phyloP scores from a whole-genome alignment of 176 grass and related monocot genomes.

The barley (Hordeum vulgare) region MorexV3_pseudomolecules_assembly NC_058524.1:529706708-529707207 shows the following conservation, averaged over 20 bases:
- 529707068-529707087: constrained; percentile 73
- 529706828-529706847: constrained; percentile 94
- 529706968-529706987: constrained; percentile 63
- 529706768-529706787: constrained; percentile 58
- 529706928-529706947: constrained; percentile 58
- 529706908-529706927: constrained; percentile 65
- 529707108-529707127: constrained; percentile 91
- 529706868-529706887: constrained; percentile 65
- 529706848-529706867: constrained; percentile 84
- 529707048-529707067: constrained; percentile 56
- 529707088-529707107: constrained; percentile 59
- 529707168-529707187: constrained; percentile 79
- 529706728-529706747: constrained; percentile 68
- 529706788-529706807: constrained; percentile 78
- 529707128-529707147: constrained; percentile 96
- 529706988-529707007: constrained; percentile 60
- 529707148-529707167: constrained; percentile 76
- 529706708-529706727: constrained; percentile 70
- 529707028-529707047: constrained; percentile 61
- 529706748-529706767: constrained; percentile 52
- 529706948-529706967: constrained; percentile 76
- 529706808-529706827: constrained; percentile 86
- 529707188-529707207: constrained; percentile 54
- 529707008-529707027: constrained; percentile 86
- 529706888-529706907: constrained; percentile 68